Base-by-base conservation (phyloP, 2,329 filamentous ascomycete species). In the Gaeumannomyces tritici region DNA sequence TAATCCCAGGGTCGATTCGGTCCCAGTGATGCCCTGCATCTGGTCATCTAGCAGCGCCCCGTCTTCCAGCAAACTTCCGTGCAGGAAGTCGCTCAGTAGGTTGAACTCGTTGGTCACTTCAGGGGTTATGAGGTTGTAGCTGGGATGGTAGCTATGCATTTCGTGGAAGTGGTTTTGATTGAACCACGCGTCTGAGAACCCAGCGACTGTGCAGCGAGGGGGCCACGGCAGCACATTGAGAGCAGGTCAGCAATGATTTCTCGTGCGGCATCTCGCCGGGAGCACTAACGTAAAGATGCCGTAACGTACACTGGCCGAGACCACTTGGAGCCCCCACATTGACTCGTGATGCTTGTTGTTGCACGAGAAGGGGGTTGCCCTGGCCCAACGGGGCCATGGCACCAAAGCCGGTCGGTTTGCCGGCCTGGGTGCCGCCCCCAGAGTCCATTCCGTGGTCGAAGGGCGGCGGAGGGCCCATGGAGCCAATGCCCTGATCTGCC, bases 51-150 rank as follows among this genome's bases (percentile, higher is more conserved):
- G 85, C 63, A 88, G 82, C 61, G 86, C 86, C 65, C 85, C 85
- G 73, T 96, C 93, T 76, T 98, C 93, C 66, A 97, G 83, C 62
- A 97, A 79, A 72, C 91, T 96, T 68, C 88, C 96, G 74, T 93
- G 95, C 65, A 99, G 83, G 73, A 98, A 98, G 75, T 99, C 93
- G 79, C 96, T 96, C 71, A 99, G 85, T 61, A 98, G 80, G 73
- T 97, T 96, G 75, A 96, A 97, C 79, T 99, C 95, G 77, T 95
- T 95, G 65, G 90, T 93, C 69, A 97, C 90, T 76, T 99, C 95
- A 66, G 92, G 90, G 60, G 81, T 78, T 77, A 97, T 96, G 12
- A 60, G 28, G 89, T 96, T 93, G 79, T 95, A 98, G 71, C 90
- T 95, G 64, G 91, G 89, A 76, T 97, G 91, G 72, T 93, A 91